Conservation (phyloP, 192 early-diverging fungal genomes). For the Lunasporangiospora selenospora region DNA sequence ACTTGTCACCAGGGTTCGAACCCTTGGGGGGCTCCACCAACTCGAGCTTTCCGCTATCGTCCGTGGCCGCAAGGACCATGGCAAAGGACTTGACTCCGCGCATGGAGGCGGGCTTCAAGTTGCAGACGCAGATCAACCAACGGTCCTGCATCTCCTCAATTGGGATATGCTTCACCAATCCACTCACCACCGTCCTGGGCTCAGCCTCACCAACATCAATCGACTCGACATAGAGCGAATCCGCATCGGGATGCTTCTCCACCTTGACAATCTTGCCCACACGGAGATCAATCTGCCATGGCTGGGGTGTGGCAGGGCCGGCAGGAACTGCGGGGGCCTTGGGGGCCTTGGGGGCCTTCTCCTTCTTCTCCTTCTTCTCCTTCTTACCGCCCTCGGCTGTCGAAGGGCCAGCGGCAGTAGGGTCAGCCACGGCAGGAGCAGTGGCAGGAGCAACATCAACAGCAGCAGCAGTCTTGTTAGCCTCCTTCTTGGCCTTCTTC, state of each 20-base stretch:
- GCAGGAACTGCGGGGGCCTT: slow-evolving; percentile 53
- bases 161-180: slow-evolving; percentile 91
- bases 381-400: slow-evolving; percentile 47
- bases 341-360: slow-evolving; percentile 65
- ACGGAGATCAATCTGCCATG: slow-evolving; percentile 90
- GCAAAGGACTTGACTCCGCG: slow-evolving; percentile 94
- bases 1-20: slow-evolving; percentile 86
- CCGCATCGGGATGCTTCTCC: slow-evolving; percentile 94
- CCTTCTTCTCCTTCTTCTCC: slow-evolving; percentile 64
- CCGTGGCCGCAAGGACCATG: slow-evolving; percentile 95
- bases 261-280: slow-evolving; percentile 88
- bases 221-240: slow-evolving; percentile 95
- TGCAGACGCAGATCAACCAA: slow-evolving; percentile 80
- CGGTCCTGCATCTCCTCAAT: slow-evolving; percentile 86
- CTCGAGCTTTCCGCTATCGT: slow-evolving; percentile 88
- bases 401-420: slow-evolving; percentile 31
- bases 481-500: slow-evolving; percentile 49
- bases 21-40: slow-evolving; percentile 88
- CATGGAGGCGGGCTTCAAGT: slow-evolving; percentile 95
- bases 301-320: slow-evolving; percentile 57
- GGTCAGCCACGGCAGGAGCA: slow-evolving; percentile 34
- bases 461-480: slow-evolving; percentile 24
- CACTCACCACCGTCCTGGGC: slow-evolving; percentile 89
- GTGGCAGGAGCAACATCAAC: slow-evolving; percentile 14
- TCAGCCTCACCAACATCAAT: slow-evolving; percentile 90